These are phyloP conservation scores for Agaricus subrufescens DNA, from an alignment of 768 basidiomycete genomes.

Conservation along the genomic window DNA sequence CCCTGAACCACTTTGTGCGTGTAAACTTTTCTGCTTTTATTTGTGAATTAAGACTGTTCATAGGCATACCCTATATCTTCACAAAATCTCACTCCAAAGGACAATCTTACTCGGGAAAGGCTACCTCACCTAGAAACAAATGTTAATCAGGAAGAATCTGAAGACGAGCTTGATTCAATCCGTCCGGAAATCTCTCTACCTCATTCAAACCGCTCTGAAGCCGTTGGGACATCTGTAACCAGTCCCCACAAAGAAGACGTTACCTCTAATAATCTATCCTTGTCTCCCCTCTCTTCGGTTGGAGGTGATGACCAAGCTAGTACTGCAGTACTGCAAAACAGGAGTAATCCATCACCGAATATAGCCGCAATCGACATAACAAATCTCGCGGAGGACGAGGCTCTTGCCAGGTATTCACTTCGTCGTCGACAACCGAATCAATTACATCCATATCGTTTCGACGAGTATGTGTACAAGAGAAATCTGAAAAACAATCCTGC, in stretches of 20 bases:
- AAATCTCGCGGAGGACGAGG: not conserved
- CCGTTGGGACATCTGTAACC: not conserved
- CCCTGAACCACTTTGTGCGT: conserved; percentile 4
- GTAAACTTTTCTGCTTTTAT: not conserved
- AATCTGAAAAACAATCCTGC: conserved; percentile 5
- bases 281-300: conserved; percentile 2
- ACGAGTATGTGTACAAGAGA: conserved; percentile 5
- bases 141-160: not conserved
- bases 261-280: not conserved
- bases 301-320: not conserved
- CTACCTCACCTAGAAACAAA: not conserved
- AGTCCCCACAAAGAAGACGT: not conserved
- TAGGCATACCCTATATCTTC: conserved; percentile 1
- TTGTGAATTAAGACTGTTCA: not conserved
- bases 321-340: no score
- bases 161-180: conserved; percentile 6
- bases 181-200: conserved; percentile 1
- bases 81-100: not conserved
- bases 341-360: not conserved
- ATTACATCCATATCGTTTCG: conserved; percentile 3
- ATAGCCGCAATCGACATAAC: not conserved
- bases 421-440: conserved; percentile 10
- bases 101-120: not conserved
- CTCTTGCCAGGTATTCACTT: conserved; percentile 2
- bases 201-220: not conserved